Evolutionary conservation across 768 basidiomycete genomes (phyloP), one percentile per base, ranked within the genome.

Genomic region (Tubosaeta sp.): DNA sequence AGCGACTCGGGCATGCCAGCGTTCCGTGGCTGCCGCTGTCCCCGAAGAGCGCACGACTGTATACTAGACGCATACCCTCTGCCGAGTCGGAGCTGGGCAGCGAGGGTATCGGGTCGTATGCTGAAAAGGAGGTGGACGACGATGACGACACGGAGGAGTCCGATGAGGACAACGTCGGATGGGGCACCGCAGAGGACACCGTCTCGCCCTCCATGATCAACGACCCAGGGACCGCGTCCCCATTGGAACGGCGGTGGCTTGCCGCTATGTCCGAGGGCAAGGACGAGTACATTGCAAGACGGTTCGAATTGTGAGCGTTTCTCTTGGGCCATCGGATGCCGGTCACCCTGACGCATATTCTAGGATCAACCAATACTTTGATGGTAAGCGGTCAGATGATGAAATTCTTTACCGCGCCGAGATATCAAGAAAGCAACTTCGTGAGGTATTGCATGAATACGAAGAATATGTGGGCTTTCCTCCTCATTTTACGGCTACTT

Each of bases 361-460:
- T 65, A 95, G 93, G 54, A 89, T 95, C 47, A 88, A 91, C 54
- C 89, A 91, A 60, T 97, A 92, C 65, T 93, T 97, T 61, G 92
- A 98, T 60, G 95, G 95, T 12, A 89, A 86, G 67, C 85, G 79
- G 47, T 91, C 91, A 0, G 89, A 94, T 54, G 93, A 97, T 58
- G 95, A 97, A 68, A 95, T 97, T 52, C 75, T 95, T n/a, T 91
- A 85, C 66, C 78, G 86, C 35, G 91, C 93, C 0, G 88, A 88
- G 48, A 87, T 97, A 52, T 81, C 86, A 35, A 79, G 88, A 61
- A 89, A 85, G 62, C 88, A 95, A 59, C 73, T 98, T 53, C 79
- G 91, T 14, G 85, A 86, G 60, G 83, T 97, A 6, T 68, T 97
- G 32, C 83, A 88, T 61, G 80, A 89, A 58, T 98, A 93, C 66